phyloP scores from a whole-genome alignment of 106 monocot genomes.

The Phalaenopsis aphrodite region DNA sequence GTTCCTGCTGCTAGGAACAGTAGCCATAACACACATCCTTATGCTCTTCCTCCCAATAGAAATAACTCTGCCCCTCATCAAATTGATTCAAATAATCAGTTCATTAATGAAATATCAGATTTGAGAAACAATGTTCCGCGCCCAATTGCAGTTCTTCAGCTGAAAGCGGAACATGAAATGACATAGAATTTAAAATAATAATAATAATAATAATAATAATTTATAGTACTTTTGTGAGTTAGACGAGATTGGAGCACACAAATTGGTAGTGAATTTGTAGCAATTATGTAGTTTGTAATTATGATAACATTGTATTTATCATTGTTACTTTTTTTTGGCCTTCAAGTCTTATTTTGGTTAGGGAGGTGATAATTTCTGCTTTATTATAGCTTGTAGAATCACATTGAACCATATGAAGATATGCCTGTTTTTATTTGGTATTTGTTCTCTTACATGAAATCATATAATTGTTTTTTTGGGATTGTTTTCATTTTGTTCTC shows the following conservation, averaged over 20 bases:
- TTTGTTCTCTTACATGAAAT: not conserved
- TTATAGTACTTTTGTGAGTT: not conserved
- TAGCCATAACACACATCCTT: conserved; percentile 23
- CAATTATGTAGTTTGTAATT: not conserved
- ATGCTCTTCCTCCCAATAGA: not conserved
- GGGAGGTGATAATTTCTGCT: not conserved
- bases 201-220: too few relatives aligned
- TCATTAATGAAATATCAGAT: conserved; percentile 7
- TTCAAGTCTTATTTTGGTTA: not conserved
- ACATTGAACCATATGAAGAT: not conserved
- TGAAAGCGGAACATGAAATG: conserved; percentile 30
- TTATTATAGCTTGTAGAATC: not conserved
- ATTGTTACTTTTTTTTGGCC: not conserved
- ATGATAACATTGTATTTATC: conserved; percentile 2
- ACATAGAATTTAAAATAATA: not conserved
- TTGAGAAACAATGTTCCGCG: conserved; percentile 7
- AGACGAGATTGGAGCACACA: not conserved
- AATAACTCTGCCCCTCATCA: conserved; percentile 6
- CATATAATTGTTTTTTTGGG: not conserved
- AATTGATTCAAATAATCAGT: conserved; percentile 1
- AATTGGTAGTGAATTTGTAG: not conserved
- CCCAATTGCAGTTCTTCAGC: conserved; percentile 19
- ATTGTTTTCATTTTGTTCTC: not conserved
- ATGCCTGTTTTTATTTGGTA: not conserved
- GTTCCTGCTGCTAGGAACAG: conserved; percentile 48